phyloP scores from a whole-genome alignment of 345 rosid species.

The Syzygium oleosum region DNA sequence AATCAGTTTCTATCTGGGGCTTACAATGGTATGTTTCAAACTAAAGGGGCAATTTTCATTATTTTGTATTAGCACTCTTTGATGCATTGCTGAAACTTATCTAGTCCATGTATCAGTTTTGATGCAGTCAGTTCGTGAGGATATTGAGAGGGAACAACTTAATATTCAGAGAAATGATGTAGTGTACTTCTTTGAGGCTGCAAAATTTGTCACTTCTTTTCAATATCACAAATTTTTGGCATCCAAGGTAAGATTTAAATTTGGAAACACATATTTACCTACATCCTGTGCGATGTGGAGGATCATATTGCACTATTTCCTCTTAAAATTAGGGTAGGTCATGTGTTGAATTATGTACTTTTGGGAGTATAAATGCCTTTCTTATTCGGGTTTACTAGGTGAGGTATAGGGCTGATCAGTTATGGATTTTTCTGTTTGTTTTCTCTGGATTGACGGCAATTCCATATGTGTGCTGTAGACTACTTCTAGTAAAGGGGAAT shows the following conservation, averaged over 20 bases:
- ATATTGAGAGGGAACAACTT: conserved; percentile 80
- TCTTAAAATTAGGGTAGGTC: neutral
- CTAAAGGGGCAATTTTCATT: neutral
- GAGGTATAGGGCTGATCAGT: neutral
- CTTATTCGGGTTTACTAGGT: neutral
- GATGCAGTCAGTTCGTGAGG: conserved; percentile 76
- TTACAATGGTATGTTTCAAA: conserved; percentile 61
- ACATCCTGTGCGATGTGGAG: neutral
- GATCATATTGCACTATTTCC: neutral
- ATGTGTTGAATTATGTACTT: neutral
- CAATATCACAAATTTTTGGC: conserved; percentile 56
- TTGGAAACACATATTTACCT: neutral
- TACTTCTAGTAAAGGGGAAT: neutral
- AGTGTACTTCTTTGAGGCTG: conserved; percentile 65
- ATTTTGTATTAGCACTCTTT: conserved; percentile 3
- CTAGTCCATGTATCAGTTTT: conserved; percentile 38
- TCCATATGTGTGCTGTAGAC: neutral
- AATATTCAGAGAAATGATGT: conserved; percentile 72
- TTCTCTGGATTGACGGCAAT: neutral
- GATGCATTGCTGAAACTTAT: conserved; percentile 3
- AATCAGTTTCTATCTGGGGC: conserved; percentile 78
- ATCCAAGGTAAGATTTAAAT: conserved; percentile 47
- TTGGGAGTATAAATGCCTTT: neutral
- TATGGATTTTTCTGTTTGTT: neutral
- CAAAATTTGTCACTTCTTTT: conserved; percentile 71